Conservation (phyloP, 2,329 filamentous ascomycete genomes). For the Cladorrhinum sp. region DNA sequence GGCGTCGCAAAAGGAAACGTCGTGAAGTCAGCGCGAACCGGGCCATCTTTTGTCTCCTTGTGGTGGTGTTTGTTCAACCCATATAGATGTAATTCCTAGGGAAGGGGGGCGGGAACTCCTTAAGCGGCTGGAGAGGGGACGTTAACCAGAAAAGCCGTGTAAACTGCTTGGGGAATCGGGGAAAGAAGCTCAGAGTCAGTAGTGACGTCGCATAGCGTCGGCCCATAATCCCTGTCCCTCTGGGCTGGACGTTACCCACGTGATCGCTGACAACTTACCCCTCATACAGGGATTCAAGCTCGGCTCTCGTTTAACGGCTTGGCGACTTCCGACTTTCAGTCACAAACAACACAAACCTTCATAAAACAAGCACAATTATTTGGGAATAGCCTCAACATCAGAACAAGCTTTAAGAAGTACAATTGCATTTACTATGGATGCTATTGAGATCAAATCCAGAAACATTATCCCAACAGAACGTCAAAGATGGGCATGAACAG, state of each 20-base stretch:
- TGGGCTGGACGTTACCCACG: not conserved
- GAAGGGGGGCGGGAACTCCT: not conserved
- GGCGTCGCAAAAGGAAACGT: slow-evolving; percentile 10
- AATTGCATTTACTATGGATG: too few species aligned
- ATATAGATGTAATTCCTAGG: not conserved
- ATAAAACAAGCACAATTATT: too few species aligned
- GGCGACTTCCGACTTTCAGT: not conserved
- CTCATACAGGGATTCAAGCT: not conserved
- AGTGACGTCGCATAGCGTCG: slow-evolving; percentile 28
- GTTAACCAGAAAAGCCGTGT: not conserved
- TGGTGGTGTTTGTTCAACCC: slow-evolving; percentile 12
- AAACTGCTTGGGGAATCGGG: not conserved
- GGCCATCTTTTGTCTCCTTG: slow-evolving; percentile 25
- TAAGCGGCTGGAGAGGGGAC: not conserved
- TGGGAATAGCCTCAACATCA: not conserved
- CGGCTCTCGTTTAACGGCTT: not conserved
- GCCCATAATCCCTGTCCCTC: slow-evolving; percentile 3
- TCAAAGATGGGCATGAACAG: slow-evolving; percentile 6
- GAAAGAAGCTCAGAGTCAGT: not conserved
- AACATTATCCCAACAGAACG: not conserved
- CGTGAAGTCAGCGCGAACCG: slow-evolving; percentile 23
- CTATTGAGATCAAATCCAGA: too few species aligned
- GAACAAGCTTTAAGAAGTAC: too few species aligned
- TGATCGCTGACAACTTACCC: not conserved
- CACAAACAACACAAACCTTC: not conserved